These are phyloP conservation scores for Dicorynia guianensis DNA, from an alignment of 306 rosid species.

Conservation along the genomic window DNA sequence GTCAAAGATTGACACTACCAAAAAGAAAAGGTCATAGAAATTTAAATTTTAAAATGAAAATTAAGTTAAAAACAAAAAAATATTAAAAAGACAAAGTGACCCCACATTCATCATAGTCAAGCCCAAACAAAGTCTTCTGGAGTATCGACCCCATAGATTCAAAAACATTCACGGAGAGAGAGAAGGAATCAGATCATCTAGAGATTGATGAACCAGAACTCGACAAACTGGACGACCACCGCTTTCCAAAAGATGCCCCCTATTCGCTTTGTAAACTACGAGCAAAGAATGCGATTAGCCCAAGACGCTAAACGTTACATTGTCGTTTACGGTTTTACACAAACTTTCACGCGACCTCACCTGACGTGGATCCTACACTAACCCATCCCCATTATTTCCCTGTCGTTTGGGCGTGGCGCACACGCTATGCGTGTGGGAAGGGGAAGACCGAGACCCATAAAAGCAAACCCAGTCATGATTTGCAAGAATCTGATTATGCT, in stretches of 20 bases:
- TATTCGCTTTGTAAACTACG: slow-evolving; percentile 60
- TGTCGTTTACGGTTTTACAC: slow-evolving; percentile 49
- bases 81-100: slow-evolving; percentile 8
- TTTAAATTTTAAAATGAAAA: not conserved
- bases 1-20: slow-evolving; percentile 67
- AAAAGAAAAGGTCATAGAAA: slow-evolving; percentile 43
- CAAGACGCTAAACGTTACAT: slow-evolving; percentile 55
- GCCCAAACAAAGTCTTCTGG: slow-evolving; percentile 50
- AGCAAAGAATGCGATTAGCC: slow-evolving; percentile 56
- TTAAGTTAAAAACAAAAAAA: not conserved
- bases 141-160: slow-evolving; percentile 55
- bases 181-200: slow-evolving; percentile 72
- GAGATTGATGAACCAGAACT: slow-evolving; percentile 70
- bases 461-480: slow-evolving; percentile 41
- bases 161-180: slow-evolving; percentile 50
- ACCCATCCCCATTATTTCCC: not conserved
- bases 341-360: slow-evolving; percentile 57
- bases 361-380: slow-evolving; percentile 44
- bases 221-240: slow-evolving; percentile 86
- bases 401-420: not conserved
- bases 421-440: slow-evolving; percentile 33
- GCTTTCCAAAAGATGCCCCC: slow-evolving; percentile 93
- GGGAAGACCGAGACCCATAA: not conserved
- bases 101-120: slow-evolving; percentile 53
- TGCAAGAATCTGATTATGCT: slow-evolving; percentile 52